phyloP scores from a whole-genome alignment of 352 stramenopile species.

The Phytophthora sansomeana region DNA sequence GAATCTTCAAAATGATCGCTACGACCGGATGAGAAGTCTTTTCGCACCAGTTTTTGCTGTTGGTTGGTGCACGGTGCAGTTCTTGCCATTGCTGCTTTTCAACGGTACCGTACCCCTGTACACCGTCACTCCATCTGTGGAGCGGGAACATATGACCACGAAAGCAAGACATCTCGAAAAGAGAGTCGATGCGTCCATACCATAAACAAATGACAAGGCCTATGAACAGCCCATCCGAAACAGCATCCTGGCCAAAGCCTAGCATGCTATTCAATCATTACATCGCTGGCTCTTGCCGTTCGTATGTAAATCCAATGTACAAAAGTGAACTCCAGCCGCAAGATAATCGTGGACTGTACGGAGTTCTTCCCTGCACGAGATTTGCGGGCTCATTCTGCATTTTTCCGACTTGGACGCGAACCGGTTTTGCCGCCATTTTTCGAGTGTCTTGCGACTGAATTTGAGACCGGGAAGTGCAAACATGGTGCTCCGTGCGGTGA shows the following conservation, averaged over 20 bases:
- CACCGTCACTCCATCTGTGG: slow-evolving; percentile 23
- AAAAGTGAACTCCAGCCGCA: neutral
- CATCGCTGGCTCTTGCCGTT: slow-evolving; percentile 25
- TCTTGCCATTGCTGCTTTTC: too few species aligned
- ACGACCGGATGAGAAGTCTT: slow-evolving; percentile 1
- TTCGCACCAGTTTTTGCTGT: slow-evolving; percentile 2
- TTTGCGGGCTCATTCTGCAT: slow-evolving; percentile 29
- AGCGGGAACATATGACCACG: slow-evolving; percentile 19
- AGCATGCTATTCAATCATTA: slow-evolving; percentile 35
- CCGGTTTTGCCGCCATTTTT: slow-evolving; percentile 11
- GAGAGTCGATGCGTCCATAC: neutral
- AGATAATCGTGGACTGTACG: neutral
- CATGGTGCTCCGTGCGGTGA: slow-evolving; percentile 37
- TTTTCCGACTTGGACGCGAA: slow-evolving; percentile 27
- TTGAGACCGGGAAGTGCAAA: neutral
- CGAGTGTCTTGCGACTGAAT: too few species aligned
- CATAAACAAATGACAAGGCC: slow-evolving; percentile 10
- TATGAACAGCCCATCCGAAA: slow-evolving; percentile 28
- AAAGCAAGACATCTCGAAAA: slow-evolving; percentile 8
- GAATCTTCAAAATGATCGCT: neutral
- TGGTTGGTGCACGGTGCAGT: too few species aligned
- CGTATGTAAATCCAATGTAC: slow-evolving; percentile 16
- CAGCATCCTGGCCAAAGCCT: slow-evolving; percentile 31
- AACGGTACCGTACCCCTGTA: neutral
- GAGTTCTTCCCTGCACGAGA: neutral